Base-by-base conservation (phyloP, 352 stramenopile genomes). In the Globisporangium canariense region DNA sequence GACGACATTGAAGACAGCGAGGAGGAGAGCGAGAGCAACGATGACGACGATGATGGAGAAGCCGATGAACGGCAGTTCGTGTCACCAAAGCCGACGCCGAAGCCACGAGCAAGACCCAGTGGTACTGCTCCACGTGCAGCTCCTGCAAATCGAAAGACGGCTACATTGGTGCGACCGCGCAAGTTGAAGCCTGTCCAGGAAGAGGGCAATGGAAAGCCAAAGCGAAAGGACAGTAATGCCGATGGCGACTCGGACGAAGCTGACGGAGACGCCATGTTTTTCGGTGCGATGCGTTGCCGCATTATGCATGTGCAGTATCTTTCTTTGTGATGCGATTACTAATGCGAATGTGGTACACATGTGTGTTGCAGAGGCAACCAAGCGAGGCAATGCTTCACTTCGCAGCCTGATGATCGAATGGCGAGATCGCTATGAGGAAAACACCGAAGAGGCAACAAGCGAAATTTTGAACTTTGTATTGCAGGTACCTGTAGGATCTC, bases 391-490 rank as follows among this genome's bases (percentile, higher is more conserved):
- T 22, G 67, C 50, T 43, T 88, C 81, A 7, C 68, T 91, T 8
- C 67, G 78, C 8, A 78, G 74, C 41, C 38, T 94, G 11, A 34
- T 89, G 45, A 76, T 62, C 9, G 77, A 88, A 50, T 96, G 88
- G 88, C 74, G 83, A 34, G 73, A 88, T 41, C 81, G 80, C 2
- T 94, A 87, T 60, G 79, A 92, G n/a, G 72, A 81, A 20, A 66
- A 90, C 36, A 56, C 73, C 1, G 78, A 87, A 14, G 54, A 70
- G 7, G 81, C 76, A 22, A 85, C 72, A 32, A 79, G 81, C 34
- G 86, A 94, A 62, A 64, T 96, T 52, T 69, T 96, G 13, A 89
- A 94, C 58, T 84, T 95, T 58, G 70, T 94, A 20, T 41, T 96
- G 22, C 79, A 94, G 71, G 58, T 59, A 53, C n/a, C 54, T 16